These are phyloP conservation scores for Termitomyces titanicus DNA, from an alignment of 768 basidiomycete genomes.

Conservation along the genomic window DNA sequence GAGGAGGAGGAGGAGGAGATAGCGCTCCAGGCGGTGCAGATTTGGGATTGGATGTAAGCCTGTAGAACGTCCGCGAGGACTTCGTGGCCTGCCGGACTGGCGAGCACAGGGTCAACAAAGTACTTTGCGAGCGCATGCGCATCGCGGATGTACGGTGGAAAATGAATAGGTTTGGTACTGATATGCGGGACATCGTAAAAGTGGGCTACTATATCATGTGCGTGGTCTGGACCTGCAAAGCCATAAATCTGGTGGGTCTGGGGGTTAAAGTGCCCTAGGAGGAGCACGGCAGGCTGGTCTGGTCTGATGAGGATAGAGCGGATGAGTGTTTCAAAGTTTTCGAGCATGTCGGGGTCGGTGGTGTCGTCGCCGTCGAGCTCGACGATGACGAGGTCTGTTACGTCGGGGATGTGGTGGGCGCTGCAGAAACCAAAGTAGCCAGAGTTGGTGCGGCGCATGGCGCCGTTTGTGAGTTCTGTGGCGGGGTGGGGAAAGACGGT, in stretches of 20 bases:
- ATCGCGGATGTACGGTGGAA: conserved; percentile 75
- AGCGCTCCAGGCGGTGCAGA: conserved; percentile 85
- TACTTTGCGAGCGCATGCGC: conserved; percentile 64
- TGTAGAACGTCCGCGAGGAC: conserved; percentile 88
- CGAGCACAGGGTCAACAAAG: conserved; percentile 81
- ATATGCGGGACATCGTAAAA: conserved; percentile 98
- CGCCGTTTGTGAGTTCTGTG: conserved; percentile 96
- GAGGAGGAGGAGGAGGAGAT: conserved; percentile 57
- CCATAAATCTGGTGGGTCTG: conserved; percentile 78
- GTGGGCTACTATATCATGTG: conserved; percentile 87
- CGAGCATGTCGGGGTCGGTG: conserved; percentile 68
- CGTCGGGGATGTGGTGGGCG: conserved; percentile 89
- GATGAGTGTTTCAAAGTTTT: conserved; percentile 89
- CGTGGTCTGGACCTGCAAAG: conserved; percentile 86
- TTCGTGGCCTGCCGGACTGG: conserved; percentile 77
- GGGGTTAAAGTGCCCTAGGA: conserved; percentile 94
- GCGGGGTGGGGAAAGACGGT: conserved; percentile 97
- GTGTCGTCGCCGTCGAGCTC: conserved; percentile 91
- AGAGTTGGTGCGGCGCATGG: conserved; percentile 87
- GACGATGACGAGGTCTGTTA: conserved; percentile 90
- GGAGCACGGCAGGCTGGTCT: conserved; percentile 87
- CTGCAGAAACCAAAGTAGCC: conserved; percentile 96
- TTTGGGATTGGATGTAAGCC: conserved; percentile 86
- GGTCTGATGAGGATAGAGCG: conserved; percentile 89
- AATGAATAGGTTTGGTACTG: conserved; percentile 79